Evolutionary conservation across 805 yeast species (phyloP).

Genomic region (Scheffersomyces amazonensis): DNA sequence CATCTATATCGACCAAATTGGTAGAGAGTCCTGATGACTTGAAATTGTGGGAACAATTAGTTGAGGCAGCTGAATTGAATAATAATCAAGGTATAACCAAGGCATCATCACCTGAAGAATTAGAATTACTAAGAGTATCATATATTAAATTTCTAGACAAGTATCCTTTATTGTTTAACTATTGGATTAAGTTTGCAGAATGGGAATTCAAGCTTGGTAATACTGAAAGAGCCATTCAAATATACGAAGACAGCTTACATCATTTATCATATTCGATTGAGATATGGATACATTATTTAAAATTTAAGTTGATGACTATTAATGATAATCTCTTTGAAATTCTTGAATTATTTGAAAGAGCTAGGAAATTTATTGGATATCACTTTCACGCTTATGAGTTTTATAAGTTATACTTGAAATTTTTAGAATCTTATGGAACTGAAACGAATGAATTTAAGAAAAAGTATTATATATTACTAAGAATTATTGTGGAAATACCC

Average conservation of each 20-base stretch:
- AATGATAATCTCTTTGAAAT: conserved; percentile 26
- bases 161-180: conserved; percentile 50
- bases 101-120: conserved; percentile 23
- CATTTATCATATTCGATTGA: conserved; percentile 43
- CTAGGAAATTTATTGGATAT: conserved; percentile 47
- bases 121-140: conserved; percentile 33
- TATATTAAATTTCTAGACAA: conserved; percentile 42
- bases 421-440: conserved; percentile 33
- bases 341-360: conserved; percentile 40
- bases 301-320: conserved; percentile 34
- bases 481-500: conserved; percentile 55
- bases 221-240: conserved; percentile 29
- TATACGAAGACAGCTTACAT: conserved; percentile 39
- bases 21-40: conserved; percentile 33
- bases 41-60: conserved; percentile 34
- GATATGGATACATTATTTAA: conserved; percentile 50
- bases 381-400: conserved; percentile 52
- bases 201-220: conserved; percentile 46
- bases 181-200: conserved; percentile 57
- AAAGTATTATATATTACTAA: conserved; percentile 40
- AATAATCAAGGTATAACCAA: conserved; percentile 30
- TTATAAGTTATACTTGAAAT: conserved; percentile 48
- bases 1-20: conserved; percentile 26
- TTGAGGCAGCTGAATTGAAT: conserved; percentile 27
- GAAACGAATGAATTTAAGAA: conserved; percentile 21